Base-by-base conservation (phyloP, 495 filamentous ascomycete species). In the Terfezia claveryi region DNA sequence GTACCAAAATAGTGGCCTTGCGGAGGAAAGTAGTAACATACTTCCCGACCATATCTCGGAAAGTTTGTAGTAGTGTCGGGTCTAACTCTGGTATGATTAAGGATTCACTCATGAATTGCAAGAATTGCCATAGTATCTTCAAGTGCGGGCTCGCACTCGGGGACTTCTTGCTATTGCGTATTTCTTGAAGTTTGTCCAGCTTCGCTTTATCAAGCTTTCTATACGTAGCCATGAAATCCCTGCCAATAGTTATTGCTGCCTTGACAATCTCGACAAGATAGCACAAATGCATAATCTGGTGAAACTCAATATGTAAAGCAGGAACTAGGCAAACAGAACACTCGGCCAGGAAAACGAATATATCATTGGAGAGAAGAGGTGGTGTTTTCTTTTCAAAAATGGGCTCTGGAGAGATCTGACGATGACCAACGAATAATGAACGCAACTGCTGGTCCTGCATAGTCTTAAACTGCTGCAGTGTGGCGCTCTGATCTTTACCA, bases 241-340 rank as follows among this genome's bases (percentile, higher is more conserved):
- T 64, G 54, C 71, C 73, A 54, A 73, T 66, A 6, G 70, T 72
- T 27, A 81, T 58, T 46, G 75, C 69, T 4, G 86, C 82, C 68
- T 93, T 91, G 49, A 87, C 79, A 49, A 96, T 77, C 68, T 99
- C 89, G 32, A 85, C 85, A 38, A 92, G 73, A 63, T 93, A 95
- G 70, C 91, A 96, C 55, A 95, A 74, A 11, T 83, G 83, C 36
- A 96, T 69, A 14, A 96, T 62, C 68, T 94, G 85, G 56, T 82
- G 77, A 36, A 92, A 78, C 53, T 94, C 80, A 51, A 92, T 73
- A 50, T 76, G 67, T 10, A 86, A 75, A 16, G 81, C 78, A 20
- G 85, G 81, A 23, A 79, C 75, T 41, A 94, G 70, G 57, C 79
- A 83, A 14, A 80, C 61, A 5, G 82, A 80, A 55, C 74, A 78